These are phyloP conservation scores for Dendrobium huoshanense DNA, from an alignment of 106 monocot species.

Conservation along the genomic window DNA sequence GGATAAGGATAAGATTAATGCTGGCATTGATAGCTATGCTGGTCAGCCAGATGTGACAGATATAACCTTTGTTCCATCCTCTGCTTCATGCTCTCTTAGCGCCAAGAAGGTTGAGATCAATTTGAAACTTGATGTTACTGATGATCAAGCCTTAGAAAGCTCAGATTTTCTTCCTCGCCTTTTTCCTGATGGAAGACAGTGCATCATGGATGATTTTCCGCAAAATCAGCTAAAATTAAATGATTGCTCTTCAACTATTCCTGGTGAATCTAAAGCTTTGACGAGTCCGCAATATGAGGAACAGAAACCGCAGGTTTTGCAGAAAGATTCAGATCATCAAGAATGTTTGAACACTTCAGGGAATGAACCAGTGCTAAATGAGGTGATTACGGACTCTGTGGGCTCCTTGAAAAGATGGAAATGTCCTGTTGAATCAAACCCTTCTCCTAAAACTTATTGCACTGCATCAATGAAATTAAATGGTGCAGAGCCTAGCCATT, in stretches of 20 bases:
- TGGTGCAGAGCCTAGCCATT: constrained; percentile 4
- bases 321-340: constrained; percentile 11
- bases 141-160: constrained; percentile 8
- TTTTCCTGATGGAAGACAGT: constrained; percentile 5
- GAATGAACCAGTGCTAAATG: constrained; percentile 11
- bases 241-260: constrained; percentile 7
- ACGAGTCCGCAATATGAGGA: constrained; percentile 12
- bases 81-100: constrained; percentile 12
- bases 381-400: constrained; percentile 5
- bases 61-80: constrained; percentile 1
- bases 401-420: constrained; percentile 2
- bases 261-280: constrained; percentile 5
- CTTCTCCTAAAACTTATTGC: constrained; percentile 7
- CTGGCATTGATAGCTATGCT: constrained; percentile 7
- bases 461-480: constrained; percentile 13
- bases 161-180: neutral
- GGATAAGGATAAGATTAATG: constrained; percentile 18
- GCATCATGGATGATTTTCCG: neutral
- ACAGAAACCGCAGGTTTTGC: constrained; percentile 17
- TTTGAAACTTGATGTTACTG: constrained; percentile 16
- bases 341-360: constrained; percentile 10
- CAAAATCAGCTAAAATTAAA: constrained; percentile 7
- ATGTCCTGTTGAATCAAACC: constrained; percentile 10
- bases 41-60: constrained; percentile 5
- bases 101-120: constrained; percentile 19